Evolutionary conservation across 2,329 filamentous ascomycete genomes (phyloP), one percentile per base, ranked within the genome.

Genomic region (Fusarium hainanense): DNA sequence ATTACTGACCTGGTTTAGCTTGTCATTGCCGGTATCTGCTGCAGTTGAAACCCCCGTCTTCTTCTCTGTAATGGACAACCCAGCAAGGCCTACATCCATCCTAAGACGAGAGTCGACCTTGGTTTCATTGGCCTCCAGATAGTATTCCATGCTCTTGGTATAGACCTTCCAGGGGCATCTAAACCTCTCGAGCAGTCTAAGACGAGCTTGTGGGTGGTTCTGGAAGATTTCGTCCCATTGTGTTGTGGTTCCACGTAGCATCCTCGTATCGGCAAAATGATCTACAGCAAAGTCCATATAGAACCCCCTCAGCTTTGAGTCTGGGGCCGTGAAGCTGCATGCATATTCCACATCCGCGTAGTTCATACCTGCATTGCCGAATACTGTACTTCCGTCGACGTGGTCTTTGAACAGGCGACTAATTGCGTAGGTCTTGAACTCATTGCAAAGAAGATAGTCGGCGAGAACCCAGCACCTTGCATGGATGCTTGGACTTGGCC

Each of bases 21-120:
- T 0, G 5, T n/a, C 11, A 4, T 4, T 37, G 18, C 18, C 0
- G 1, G 10, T 37, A 6, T 12, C 10, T n/a, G 11, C 34, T 2
- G 34, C 6, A 6, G 34, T 37, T 4, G 34, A 3, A 37, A 37
- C 7, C 0, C n/a, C 18, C 7, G 18, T 37, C 10, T 37, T 12
- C 18, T 37, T 37, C 18, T 37, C 34, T n/a, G 18, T 10, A 6
- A 37, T 37, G 0, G 34, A n/a, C 10, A 37, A 37, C 5, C 34
- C 34, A 3, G 34, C 18, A 2, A 37, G 34, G 10, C 34, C 34
- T 12, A n/a, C 34, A n/a, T 37, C 34, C 34, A 37, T 37, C 3
- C 34, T 37, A 12, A n/a, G 34, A n/a, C 5, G 10, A n/a, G 34
- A 37, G 34, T 37, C 10, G 1, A 1, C 34, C 10, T n/a, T 1